Evolutionary conservation across 257 asterid species (phyloP).

Genomic region (Gentiana straminea): DNA sequence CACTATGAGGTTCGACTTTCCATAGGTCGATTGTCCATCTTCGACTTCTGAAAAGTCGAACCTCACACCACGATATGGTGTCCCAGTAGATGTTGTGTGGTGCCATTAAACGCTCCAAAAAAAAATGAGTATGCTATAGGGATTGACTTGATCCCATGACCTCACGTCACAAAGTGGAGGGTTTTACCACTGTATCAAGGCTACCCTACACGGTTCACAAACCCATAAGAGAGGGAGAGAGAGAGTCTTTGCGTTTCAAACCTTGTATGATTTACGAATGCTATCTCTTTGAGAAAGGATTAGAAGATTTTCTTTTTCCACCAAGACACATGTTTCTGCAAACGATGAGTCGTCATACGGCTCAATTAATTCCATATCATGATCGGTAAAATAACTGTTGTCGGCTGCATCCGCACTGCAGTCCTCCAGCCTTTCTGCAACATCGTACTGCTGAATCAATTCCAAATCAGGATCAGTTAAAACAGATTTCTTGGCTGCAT

Average conservation of each 20-base stretch:
- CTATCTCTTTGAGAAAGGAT: constrained; percentile 17
- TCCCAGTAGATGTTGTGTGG: no score
- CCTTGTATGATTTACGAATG: constrained; percentile 65
- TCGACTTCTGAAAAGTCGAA: no score
- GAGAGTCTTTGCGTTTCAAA: background rate
- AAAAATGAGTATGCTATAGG: no score
- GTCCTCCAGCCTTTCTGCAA: constrained; percentile 23
- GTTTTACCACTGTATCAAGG: background rate
- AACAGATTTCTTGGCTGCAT: constrained; percentile 23
- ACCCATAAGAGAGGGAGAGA: constrained; percentile 1
- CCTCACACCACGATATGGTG: no score
- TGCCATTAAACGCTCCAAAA: no score
- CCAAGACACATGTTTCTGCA: constrained; percentile 59
- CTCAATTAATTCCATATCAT: constrained; percentile 16
- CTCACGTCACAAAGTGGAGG: background rate
- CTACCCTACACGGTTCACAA: background rate
- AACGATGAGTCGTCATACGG: constrained; percentile 23
- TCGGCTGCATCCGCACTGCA: constrained; percentile 23
- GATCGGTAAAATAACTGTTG: constrained; percentile 15
- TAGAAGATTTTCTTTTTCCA: constrained; percentile 34
- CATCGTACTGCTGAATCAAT: constrained; percentile 13
- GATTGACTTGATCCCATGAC: no score
- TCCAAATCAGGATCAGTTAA: constrained; percentile 12
- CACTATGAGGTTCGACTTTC: no score
- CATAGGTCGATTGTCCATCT: no score